These are phyloP conservation scores for Saturnispora hagleri DNA, from an alignment of 805 yeast species.

Conservation along the genomic window DNA sequence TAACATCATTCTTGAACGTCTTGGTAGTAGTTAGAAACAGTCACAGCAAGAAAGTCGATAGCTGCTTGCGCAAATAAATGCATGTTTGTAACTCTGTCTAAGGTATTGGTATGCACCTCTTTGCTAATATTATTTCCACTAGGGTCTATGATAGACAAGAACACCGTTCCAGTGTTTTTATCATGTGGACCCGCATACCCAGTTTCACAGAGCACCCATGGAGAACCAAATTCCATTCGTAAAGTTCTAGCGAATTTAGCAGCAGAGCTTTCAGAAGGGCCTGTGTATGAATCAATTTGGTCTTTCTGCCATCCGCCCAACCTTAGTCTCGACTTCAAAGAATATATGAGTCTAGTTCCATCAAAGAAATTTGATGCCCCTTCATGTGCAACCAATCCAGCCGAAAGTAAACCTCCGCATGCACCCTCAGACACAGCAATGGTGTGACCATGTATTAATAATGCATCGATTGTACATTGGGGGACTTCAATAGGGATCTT, in stretches of 20 bases:
- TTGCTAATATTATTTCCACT: conserved; percentile 40
- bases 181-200: conserved; percentile 77
- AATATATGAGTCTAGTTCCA: conserved; percentile 76
- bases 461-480: not conserved
- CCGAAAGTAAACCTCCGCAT: conserved; percentile 79
- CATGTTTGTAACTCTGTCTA: conserved; percentile 62
- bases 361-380: conserved; percentile 80
- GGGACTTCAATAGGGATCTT: conserved; percentile 1
- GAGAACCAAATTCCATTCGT: conserved; percentile 71
- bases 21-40: not conserved
- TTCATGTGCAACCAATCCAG: conserved; percentile 71
- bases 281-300: conserved; percentile 67
- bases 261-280: conserved; percentile 73
- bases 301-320: conserved; percentile 70
- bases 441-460: conserved; percentile 40
- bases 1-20: not conserved
- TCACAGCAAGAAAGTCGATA: conserved; percentile 25
- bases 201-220: conserved; percentile 74
- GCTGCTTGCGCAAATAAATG: conserved; percentile 63
- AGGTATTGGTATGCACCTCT: conserved; percentile 32
- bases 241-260: conserved; percentile 69
- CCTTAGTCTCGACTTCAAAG: conserved; percentile 63
- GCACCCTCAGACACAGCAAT: conserved; percentile 81
- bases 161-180: conserved; percentile 55
- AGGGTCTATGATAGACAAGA: conserved; percentile 63